Evolutionary conservation across 306 rosid genomes (phyloP).

Genomic region (Sphenostylis stenocarpa): DNA sequence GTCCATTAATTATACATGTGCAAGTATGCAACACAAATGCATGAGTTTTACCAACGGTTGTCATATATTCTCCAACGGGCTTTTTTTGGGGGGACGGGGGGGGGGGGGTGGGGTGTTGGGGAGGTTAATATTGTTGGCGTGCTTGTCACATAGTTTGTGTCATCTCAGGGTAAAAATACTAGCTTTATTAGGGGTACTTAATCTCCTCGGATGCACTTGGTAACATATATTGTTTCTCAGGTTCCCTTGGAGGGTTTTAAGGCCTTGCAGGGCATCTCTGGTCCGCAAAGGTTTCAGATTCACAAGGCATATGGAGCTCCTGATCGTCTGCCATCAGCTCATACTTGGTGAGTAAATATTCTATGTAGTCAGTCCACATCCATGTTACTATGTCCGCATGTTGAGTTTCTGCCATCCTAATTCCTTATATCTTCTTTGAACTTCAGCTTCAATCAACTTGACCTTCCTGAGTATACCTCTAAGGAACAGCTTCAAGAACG

Average conservation of each 20-base stretch:
- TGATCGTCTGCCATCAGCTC: constrained; percentile 95
- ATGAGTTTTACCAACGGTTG: background rate
- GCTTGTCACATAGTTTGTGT: background rate
- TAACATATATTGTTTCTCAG: constrained; percentile 50
- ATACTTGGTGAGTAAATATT: constrained; percentile 76
- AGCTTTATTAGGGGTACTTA: background rate
- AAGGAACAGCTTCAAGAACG: constrained; percentile 97
- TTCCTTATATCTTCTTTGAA: background rate
- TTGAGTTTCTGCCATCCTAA: constrained; percentile 27
- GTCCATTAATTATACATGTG: background rate
- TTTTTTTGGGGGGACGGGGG: no score
- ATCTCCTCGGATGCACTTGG: background rate
- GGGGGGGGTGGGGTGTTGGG: background rate
- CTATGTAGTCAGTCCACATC: background rate
- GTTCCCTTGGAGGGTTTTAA: constrained; percentile 97
- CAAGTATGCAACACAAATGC: background rate
- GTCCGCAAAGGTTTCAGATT: constrained; percentile 97
- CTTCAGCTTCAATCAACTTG: constrained; percentile 94
- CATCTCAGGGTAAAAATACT: background rate
- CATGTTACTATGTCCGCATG: background rate
- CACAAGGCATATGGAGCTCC: constrained; percentile 99
- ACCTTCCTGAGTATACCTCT: constrained; percentile 93
- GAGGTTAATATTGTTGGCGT: background rate
- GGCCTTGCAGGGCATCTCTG: constrained; percentile 99
- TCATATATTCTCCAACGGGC: background rate